Conservation (phyloP, 805 yeast genomes). For the Lipomyces sp. region DNA sequence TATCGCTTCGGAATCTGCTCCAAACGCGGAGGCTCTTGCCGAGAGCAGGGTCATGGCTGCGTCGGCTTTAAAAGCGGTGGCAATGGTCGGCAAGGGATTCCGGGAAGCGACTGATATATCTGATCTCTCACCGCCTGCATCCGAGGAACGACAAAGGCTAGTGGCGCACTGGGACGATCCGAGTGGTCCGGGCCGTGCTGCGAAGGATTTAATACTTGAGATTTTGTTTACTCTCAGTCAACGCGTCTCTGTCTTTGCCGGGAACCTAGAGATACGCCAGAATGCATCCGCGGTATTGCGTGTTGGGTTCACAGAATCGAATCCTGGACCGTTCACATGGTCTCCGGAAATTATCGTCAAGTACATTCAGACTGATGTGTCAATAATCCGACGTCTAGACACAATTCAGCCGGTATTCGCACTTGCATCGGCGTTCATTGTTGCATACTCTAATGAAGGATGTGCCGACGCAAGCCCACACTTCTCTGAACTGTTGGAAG, state of each 20-base stretch:
- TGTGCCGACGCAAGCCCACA: background rate
- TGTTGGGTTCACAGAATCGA: slow-evolving; percentile 58
- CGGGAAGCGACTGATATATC: slow-evolving; percentile 54
- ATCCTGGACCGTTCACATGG: slow-evolving; percentile 66
- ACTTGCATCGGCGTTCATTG: slow-evolving; percentile 10
- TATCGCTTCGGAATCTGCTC: background rate
- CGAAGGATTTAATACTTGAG: slow-evolving; percentile 45
- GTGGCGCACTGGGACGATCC: slow-evolving; percentile 36
- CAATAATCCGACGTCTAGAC: background rate
- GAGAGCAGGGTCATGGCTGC: slow-evolving; percentile 39
- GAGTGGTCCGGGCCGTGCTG: slow-evolving; percentile 52
- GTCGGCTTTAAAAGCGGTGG: slow-evolving; percentile 60
- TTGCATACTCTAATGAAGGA: background rate
- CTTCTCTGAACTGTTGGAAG: slow-evolving; percentile 1
- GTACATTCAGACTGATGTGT: slow-evolving; percentile 18
- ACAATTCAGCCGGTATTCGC: slow-evolving; percentile 19
- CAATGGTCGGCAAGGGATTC: slow-evolving; percentile 70
- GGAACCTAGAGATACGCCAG: slow-evolving; percentile 47
- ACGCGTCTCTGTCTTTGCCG: slow-evolving; percentile 39
- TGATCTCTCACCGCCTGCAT: slow-evolving; percentile 30
- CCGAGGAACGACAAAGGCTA: background rate
- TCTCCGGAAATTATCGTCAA: slow-evolving; percentile 42
- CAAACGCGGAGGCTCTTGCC: background rate
- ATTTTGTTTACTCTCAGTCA: slow-evolving; percentile 45
- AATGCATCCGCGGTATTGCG: slow-evolving; percentile 60